Percentiles rank a stretch among this genome's conserved stretches.
These are phyloP conservation scores for Lentinula boryana DNA, from an alignment of 768 basidiomycete genomes.

Conservation along the genomic window DNA sequence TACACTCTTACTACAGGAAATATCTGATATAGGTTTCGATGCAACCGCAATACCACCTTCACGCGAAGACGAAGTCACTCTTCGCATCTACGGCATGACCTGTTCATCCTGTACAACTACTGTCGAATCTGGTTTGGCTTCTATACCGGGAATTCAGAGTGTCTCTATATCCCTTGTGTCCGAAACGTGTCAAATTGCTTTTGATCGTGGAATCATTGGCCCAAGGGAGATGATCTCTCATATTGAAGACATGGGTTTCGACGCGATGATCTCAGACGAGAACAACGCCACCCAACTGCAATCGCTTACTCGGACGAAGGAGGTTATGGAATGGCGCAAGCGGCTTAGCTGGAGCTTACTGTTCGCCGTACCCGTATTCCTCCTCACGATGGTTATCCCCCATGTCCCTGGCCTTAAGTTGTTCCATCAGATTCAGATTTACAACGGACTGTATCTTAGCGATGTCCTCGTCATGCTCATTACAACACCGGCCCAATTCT, in stretches of 20 bases:
- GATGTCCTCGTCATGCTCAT: slow-evolving; percentile 72
- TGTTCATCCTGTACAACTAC: slow-evolving; percentile 77
- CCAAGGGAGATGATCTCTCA: slow-evolving; percentile 86
- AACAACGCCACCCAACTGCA: slow-evolving; percentile 79
- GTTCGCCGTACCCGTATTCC: slow-evolving; percentile 93
- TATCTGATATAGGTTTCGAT: slow-evolving; percentile 90
- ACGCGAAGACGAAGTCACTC: slow-evolving; percentile 60
- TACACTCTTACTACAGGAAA: slow-evolving; percentile 52
- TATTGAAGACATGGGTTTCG: slow-evolving; percentile 86
- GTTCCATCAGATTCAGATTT: slow-evolving; percentile 44
- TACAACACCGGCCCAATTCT: slow-evolving; percentile 91
- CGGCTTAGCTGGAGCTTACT: slow-evolving; percentile 68
- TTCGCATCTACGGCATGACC: slow-evolving; percentile 90
- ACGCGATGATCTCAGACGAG: slow-evolving; percentile 79
- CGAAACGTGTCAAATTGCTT: slow-evolving; percentile 68
- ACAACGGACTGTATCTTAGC: slow-evolving; percentile 71
- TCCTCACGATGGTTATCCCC: slow-evolving; percentile 81
- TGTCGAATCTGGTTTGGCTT: slow-evolving; percentile 63
- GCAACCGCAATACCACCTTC: slow-evolving; percentile 67
- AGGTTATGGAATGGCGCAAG: slow-evolving; percentile 83
- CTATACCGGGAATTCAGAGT: slow-evolving; percentile 65
- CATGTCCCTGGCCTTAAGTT: slow-evolving; percentile 55
- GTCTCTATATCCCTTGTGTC: slow-evolving; percentile 74
- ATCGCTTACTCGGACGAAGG: slow-evolving; percentile 83
- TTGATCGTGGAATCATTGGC: slow-evolving; percentile 66